phyloP scores from a whole-genome alignment of 2,329 filamentous ascomycete species.

The Calonectria henricotiae region DNA sequence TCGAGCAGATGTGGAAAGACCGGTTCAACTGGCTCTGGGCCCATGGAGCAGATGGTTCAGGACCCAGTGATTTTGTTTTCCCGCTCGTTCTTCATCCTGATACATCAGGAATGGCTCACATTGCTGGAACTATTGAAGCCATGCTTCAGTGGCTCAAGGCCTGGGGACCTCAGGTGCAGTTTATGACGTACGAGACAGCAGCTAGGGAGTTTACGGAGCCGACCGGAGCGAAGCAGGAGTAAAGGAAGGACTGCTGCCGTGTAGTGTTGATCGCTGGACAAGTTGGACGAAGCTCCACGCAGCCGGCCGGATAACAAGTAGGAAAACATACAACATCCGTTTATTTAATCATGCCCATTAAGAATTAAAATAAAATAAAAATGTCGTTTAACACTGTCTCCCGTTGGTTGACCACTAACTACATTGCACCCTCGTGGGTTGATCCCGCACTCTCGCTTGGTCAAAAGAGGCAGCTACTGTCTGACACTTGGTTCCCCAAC shows the following conservation, averaged over 20 bases:
- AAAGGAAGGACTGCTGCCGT: neutral
- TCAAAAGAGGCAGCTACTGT: constrained; percentile 18
- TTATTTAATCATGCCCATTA: constrained; percentile 1
- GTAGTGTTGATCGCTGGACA: neutral
- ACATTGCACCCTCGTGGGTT: neutral
- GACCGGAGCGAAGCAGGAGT: neutral
- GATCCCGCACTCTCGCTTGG: neutral
- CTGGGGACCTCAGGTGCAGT: constrained; percentile 36
- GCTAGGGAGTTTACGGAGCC: constrained; percentile 20
- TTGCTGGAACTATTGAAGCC: constrained; percentile 31
- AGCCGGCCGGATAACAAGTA: constrained; percentile 7
- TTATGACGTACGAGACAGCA: constrained; percentile 28
- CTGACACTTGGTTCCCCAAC: neutral
- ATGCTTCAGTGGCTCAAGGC: constrained; percentile 38
- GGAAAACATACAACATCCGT: constrained; percentile 21
- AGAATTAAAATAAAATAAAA: neutral
- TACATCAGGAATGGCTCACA: constrained; percentile 35
- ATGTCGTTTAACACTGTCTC: neutral
- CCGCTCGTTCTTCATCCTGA: constrained; percentile 38
- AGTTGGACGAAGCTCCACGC: constrained; percentile 1
- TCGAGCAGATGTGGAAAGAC: constrained; percentile 36
- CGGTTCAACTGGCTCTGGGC: constrained; percentile 34
- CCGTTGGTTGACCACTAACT: neutral
- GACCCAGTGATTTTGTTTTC: constrained; percentile 28
- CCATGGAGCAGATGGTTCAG: constrained; percentile 24